A percentile compares a stretch with the other conserved stretches of the same genome.
Evolutionary conservation across 371 early-diverging fungal genomes (phyloP).

Genomic region (Scutellospora calospora): DNA sequence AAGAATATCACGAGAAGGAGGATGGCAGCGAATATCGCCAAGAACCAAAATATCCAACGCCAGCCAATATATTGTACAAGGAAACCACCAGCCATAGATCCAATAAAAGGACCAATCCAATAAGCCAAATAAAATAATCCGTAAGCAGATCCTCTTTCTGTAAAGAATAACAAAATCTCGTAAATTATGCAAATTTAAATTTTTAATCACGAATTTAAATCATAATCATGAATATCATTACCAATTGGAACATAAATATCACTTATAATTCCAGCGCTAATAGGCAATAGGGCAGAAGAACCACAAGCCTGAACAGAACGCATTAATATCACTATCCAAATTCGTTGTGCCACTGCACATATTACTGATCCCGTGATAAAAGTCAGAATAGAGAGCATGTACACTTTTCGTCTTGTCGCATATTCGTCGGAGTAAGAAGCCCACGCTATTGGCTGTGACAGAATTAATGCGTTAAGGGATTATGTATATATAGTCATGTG

Average conservation of each 20-base stretch:
- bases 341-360: slow-evolving; percentile 63
- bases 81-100: slow-evolving; percentile 14
- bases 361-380: slow-evolving; percentile 70
- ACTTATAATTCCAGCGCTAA: slow-evolving; percentile 36
- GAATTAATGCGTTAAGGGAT: too few species aligned
- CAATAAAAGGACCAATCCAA: slow-evolving; percentile 25
- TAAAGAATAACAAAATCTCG: neutral
- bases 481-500: too few species aligned
- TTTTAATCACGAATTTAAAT: neutral
- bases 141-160: slow-evolving; percentile 35
- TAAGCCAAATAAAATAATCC: slow-evolving; percentile 17
- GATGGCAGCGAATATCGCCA: neutral
- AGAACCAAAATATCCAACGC: slow-evolving; percentile 35
- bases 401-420: slow-evolving; percentile 69
- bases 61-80: neutral
- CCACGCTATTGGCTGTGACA: slow-evolving; percentile 71
- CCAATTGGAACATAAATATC: slow-evolving; percentile 14
- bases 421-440: slow-evolving; percentile 73
- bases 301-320: slow-evolving; percentile 77
- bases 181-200: neutral
- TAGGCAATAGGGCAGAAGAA: slow-evolving; percentile 53
- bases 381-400: slow-evolving; percentile 63
- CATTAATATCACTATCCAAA: slow-evolving; percentile 64
- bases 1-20: neutral
- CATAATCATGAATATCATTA: neutral